Evolutionary conservation across 1,284 basidiomycete species (phyloP), one percentile per base, ranked within the genome.

Genomic region (Apiotrichum domesticum): DNA sequence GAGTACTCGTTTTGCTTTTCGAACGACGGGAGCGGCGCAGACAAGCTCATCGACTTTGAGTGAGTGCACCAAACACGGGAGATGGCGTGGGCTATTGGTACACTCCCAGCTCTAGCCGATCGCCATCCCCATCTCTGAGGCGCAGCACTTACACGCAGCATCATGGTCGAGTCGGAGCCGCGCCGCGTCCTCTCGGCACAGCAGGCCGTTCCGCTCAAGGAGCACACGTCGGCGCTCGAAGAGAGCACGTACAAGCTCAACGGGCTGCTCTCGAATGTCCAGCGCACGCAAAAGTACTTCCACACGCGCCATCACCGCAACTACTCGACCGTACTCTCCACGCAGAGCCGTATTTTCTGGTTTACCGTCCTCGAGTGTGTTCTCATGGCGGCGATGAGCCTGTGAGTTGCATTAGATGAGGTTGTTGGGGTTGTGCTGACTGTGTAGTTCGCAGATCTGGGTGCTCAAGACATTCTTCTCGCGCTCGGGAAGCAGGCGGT

Each of bases 1-100:
- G 96, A 99, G 82, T 98, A 98, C 78, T 80, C 91, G 3, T 98
- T 99, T 80, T 99, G 96, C 80, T 97, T 99, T 74, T 88, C 93
- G 73, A 99, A 98, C 77, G 90, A 95, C 84, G 90, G 87, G 8
- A 90, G 88, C 4, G 82, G 93, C 64, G 87, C 87, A 79, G 80
- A 92, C 79, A 96, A 97, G 77, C 82, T 96, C 55, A 82, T 98
- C 65, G 94, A 97, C 78, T 95, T 97, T 74, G 93, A 96, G 76
- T 77, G 56, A 65, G 76, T 71, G 15, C 33, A 39, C 37, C 37
- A 39, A 39, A 39, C 13, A 39, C 37, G 21, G 21, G 21, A 21
- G 21, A 21, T 21, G 21, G 21, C 21, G 21, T 21, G 21, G 21
- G 21, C 21, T 21, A 21, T 21, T 21, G 15, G 6, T 5, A 40